A percentile compares a stretch with the other conserved stretches of the same genome.
Conservation (phyloP, 805 yeast genomes). For the Metschnikowia kofuensis region DNA sequence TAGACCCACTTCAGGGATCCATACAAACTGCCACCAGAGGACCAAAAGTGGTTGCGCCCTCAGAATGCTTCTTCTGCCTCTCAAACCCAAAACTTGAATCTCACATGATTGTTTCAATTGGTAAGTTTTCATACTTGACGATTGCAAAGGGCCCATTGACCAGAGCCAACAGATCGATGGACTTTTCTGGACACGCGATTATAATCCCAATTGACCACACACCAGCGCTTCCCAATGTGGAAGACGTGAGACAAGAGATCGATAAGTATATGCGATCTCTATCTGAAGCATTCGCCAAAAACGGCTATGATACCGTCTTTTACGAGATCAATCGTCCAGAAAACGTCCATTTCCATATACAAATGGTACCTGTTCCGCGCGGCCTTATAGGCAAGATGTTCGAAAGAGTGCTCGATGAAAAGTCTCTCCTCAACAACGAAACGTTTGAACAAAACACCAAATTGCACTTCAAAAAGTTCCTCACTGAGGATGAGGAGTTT, state of each 20-base stretch:
- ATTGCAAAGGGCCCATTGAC: constrained; percentile 85
- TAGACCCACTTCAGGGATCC: neutral
- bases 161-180: constrained; percentile 41
- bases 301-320: constrained; percentile 50
- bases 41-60: constrained; percentile 49
- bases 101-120: constrained; percentile 79
- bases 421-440: constrained; percentile 43
- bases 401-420: constrained; percentile 44
- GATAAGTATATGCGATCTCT: constrained; percentile 46
- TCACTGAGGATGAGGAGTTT: constrained; percentile 12
- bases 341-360: constrained; percentile 75
- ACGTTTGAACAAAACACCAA: constrained; percentile 41
- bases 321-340: constrained; percentile 66
- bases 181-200: constrained; percentile 79
- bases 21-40: neutral
- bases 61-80: constrained; percentile 76
- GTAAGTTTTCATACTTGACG: constrained; percentile 62
- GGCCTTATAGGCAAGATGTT: constrained; percentile 37
- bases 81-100: constrained; percentile 74
- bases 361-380: constrained; percentile 67
- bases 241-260: constrained; percentile 38
- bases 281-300: constrained; percentile 43
- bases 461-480: constrained; percentile 39
- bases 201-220: constrained; percentile 76
- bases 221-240: constrained; percentile 30